Evolutionary conservation across 2,329 filamentous ascomycete species (phyloP).

Genomic region (Uncinocarpus reesii): DNA sequence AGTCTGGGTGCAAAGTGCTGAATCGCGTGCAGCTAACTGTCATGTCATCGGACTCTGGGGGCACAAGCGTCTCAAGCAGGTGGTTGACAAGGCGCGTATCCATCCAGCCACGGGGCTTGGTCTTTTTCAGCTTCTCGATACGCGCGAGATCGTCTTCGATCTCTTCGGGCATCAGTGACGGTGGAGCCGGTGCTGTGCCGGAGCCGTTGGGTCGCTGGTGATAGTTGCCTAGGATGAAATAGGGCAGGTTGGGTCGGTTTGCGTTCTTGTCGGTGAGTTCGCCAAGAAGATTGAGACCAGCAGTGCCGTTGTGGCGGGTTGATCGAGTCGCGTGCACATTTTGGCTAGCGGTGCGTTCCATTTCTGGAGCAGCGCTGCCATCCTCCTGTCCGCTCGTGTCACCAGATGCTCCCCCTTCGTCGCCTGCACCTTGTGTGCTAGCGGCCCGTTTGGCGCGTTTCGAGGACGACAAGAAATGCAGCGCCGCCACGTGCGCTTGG

Average conservation of each 20-base stretch:
- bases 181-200: conserved; percentile 32
- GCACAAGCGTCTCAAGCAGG: conserved; percentile 26
- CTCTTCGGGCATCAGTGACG: conserved; percentile 38
- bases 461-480: conserved; percentile 50
- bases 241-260: conserved; percentile 37
- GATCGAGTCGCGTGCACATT: conserved; percentile 48
- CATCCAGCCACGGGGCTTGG: conserved; percentile 33
- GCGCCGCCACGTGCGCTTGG: conserved; percentile 49
- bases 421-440: conserved; percentile 32
- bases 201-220: conserved; percentile 36
- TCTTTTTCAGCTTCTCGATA: conserved; percentile 30
- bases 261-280: conserved; percentile 45
- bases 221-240: conserved; percentile 39
- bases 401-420: conserved; percentile 27
- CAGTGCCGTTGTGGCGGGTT: conserved; percentile 43
- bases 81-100: conserved; percentile 34
- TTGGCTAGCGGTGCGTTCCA: conserved; percentile 51
- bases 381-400: conserved; percentile 35
- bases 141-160: conserved; percentile 38
- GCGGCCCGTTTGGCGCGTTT: conserved; percentile 35
- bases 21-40: conserved; percentile 27
- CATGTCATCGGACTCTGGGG: conserved; percentile 8
- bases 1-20: conserved; percentile 37
- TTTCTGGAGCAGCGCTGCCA: conserved; percentile 41
- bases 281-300: conserved; percentile 45